Base-by-base conservation (phyloP, 768 basidiomycete genomes). In the Tephrocybe sp. region DNA sequence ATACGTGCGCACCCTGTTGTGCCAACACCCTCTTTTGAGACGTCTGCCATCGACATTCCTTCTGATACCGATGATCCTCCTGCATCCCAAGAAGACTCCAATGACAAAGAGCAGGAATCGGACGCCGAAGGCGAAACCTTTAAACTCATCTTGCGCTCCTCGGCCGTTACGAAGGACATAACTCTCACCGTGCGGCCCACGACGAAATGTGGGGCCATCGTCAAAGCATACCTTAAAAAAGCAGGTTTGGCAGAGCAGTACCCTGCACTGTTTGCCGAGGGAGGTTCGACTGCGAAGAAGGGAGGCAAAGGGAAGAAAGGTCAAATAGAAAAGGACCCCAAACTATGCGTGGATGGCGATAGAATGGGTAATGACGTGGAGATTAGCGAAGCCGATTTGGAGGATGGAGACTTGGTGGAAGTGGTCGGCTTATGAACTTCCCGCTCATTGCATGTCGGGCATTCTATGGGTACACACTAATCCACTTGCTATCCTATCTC, bases 401-500 rank as follows among this genome's bases (percentile, higher is more conserved):
- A 91, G 55, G 88, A 92, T 54, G 89, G 88, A 0, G 89, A 92
- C 64, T 62, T 83, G 70, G 79, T 92, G 16, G 89, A 92, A 49
- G 79, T 92, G 30, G 76, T 82, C 51, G 88, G 83, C 13, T 57
- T 89, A 34, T 80, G 50, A 69, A 16, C 32, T 39, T 42, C 34
- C 13, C 46, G 51, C 41, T 56, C 44, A 6, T 8, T 11, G n/a
- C 11, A 34, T 12, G 3, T 5, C 11, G 32, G 43, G 43, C 13
- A 37, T 21, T 38, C 8, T 22, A n/a, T n/a, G 9, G 24, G 19
- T 16, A 34, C 18, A 34, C 31, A n/a, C n/a, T n/a, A n/a, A n/a
- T n/a, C n/a, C n/a, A n/a, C n/a, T n/a, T n/a, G n/a, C n/a, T n/a
- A n/a, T n/a, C n/a, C n/a, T n/a, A n/a, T n/a, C 13, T 7, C 28